Evolutionary conservation across 495 filamentous ascomycete species (phyloP).

Genomic region (Usnea hakonensis): DNA sequence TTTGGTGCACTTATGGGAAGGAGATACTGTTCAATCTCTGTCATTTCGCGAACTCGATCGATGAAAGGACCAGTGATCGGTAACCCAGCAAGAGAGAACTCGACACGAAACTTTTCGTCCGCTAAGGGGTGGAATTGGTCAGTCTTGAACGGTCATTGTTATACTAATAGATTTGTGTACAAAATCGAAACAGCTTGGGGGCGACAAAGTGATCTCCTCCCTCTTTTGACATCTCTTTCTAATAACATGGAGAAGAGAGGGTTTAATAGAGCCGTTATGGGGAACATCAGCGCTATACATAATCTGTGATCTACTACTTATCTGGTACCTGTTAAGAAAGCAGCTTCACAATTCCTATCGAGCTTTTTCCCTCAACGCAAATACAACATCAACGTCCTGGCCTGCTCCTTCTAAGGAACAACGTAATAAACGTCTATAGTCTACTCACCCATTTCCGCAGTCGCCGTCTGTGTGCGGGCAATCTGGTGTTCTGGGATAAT

Average conservation of each 20-base stretch:
- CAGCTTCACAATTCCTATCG: too few relatives aligned
- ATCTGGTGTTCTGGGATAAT: conserved; percentile 6
- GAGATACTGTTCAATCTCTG: background rate
- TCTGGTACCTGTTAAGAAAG: too few relatives aligned
- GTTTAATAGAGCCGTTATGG: too few relatives aligned
- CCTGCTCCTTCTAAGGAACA: too few relatives aligned
- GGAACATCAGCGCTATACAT: too few relatives aligned
- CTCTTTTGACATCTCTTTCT: too few relatives aligned
- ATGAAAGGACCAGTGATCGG: background rate
- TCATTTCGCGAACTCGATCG: conserved; percentile 3
- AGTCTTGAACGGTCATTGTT: background rate
- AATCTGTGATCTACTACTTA: too few relatives aligned
- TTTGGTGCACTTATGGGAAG: background rate
- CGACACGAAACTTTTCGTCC: background rate
- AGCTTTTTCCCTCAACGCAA: too few relatives aligned
- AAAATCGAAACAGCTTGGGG: background rate
- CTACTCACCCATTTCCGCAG: conserved; percentile 2
- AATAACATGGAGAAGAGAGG: too few relatives aligned
- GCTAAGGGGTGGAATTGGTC: background rate
- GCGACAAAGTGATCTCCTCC: too few relatives aligned
- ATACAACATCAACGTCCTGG: too few relatives aligned
- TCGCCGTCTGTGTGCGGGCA: background rate
- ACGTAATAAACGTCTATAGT: too few relatives aligned
- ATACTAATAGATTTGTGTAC: background rate
- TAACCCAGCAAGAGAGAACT: background rate